Evolutionary conservation across 306 rosid species (phyloP).

Genomic region (Quercus berberidifolia): DNA sequence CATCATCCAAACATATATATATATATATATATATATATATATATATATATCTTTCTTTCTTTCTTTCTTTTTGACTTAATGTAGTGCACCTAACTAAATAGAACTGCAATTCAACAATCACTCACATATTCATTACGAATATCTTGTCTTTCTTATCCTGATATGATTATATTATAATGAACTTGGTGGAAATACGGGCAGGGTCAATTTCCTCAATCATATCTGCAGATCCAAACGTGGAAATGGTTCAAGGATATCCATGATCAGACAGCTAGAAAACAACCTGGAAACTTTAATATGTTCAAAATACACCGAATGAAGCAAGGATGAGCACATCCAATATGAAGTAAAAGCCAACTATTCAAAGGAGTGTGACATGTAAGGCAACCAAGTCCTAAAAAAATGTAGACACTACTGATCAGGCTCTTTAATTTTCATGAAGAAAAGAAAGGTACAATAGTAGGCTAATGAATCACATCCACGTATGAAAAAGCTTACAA

Average conservation of each 20-base stretch:
- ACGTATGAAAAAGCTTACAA: not conserved
- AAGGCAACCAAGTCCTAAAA: not conserved
- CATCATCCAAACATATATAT: not conserved
- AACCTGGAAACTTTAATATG: not conserved
- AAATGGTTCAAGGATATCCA: not conserved
- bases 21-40: too few relatives aligned
- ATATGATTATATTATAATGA: not conserved
- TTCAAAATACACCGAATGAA: not conserved
- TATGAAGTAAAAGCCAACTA: not conserved
- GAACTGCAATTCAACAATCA: not conserved
- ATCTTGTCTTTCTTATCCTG: not conserved
- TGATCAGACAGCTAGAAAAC: not conserved
- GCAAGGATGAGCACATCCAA: not conserved
- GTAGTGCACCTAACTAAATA: not conserved
- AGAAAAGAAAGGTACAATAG: too few relatives aligned
- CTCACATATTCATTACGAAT: not conserved
- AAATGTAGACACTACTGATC: not conserved
- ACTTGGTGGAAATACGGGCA: not conserved
- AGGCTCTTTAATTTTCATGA: not conserved
- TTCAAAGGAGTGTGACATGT: not conserved
- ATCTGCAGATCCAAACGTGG: not conserved
- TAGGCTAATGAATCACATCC: too few relatives aligned
- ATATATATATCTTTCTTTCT: not conserved
- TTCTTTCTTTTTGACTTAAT: not conserved
- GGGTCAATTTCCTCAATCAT: not conserved